A percentile compares a stretch with the other conserved stretches of the same genome.
Conservation (phyloP, 2,329 filamentous ascomycete genomes). For the Aspergillus calidoustus region DNA sequence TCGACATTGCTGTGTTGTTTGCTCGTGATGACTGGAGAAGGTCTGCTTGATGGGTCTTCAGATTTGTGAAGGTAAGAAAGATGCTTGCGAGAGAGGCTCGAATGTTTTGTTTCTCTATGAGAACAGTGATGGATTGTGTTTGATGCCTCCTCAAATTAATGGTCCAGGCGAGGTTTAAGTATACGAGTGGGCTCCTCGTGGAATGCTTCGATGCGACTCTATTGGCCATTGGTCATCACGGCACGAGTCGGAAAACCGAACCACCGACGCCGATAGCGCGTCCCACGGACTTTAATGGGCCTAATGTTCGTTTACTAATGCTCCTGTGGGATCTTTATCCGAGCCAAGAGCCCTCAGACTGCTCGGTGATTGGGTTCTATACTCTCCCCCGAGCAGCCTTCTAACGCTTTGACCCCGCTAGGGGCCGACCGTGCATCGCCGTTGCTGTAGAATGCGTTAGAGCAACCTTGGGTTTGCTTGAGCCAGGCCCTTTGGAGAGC, state of each 20-base stretch:
- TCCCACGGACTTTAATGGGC: not conserved
- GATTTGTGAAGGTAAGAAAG: not conserved
- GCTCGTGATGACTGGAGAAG: not conserved
- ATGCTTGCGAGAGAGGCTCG: not conserved
- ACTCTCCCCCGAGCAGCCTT: no score
- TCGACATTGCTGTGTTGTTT: conserved; percentile 1
- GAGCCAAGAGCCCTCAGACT: no score
- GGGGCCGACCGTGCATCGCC: no score
- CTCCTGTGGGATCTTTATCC: not conserved
- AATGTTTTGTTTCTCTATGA: not conserved
- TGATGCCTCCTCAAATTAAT: not conserved
- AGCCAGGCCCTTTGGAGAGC: no score
- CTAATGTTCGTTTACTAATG: not conserved
- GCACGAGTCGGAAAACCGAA: not conserved
- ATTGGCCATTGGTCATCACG: not conserved
- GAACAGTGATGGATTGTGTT: not conserved
- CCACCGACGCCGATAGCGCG: not conserved
- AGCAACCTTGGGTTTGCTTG: no score
- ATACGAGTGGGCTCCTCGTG: not conserved
- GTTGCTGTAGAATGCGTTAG: no score
- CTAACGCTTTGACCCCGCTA: no score
- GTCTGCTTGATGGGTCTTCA: not conserved
- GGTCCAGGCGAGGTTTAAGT: not conserved
- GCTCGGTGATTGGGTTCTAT: no score
- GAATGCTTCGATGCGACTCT: not conserved